Base-by-base conservation (phyloP, 441 rosid species). In the Rhodomyrtus psidioides region DNA sequence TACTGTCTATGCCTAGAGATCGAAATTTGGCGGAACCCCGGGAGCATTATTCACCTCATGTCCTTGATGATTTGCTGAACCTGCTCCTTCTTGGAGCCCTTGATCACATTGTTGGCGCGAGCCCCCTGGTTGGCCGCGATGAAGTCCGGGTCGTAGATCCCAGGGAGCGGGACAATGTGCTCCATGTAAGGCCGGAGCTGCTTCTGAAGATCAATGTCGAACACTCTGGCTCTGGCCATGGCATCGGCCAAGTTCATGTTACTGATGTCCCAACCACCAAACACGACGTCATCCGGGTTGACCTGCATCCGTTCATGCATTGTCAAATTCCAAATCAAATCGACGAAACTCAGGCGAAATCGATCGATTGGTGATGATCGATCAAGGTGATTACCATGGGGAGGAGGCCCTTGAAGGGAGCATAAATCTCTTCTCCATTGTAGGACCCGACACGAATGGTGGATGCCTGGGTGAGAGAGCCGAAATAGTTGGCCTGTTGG, bases 211-310 rank as follows among this genome's bases (percentile, higher is more conserved):
- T 97, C 99, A 89, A 97, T 92, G 70, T 97, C 99, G 59, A 97
- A 89, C 23, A 97, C 99, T 85, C 56, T 94, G 88, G 96, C 98
- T 91, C 98, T 94, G 14, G 94, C 98, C 99, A 97, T 97, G 30
- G 99, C 94, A 87, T 97, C 99, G 55, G 98, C 99, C 86, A 97
- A 88, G 89, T 95, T 97, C 99, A 95, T 94, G 87, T 94, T 94
- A 87, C 98, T 97, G 84, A 97, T 97, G 89, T 97, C 99, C 99
- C 99, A 97, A 62, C 99, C 98, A 27, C 98, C 99, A 89, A 96
- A 94, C 85, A 97, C 98, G 84, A 97, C 89, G 55, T 95, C 93
- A 87, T 96, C 98, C 3, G 98, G 99, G 88, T 93, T 97, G 89
- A 95, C 99, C 99, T 97, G 65, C 85, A 39, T 83, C 83, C 27